phyloP scores from a whole-genome alignment of 495 filamentous ascomycete species.

The Tuber umbilicatum region DNA sequence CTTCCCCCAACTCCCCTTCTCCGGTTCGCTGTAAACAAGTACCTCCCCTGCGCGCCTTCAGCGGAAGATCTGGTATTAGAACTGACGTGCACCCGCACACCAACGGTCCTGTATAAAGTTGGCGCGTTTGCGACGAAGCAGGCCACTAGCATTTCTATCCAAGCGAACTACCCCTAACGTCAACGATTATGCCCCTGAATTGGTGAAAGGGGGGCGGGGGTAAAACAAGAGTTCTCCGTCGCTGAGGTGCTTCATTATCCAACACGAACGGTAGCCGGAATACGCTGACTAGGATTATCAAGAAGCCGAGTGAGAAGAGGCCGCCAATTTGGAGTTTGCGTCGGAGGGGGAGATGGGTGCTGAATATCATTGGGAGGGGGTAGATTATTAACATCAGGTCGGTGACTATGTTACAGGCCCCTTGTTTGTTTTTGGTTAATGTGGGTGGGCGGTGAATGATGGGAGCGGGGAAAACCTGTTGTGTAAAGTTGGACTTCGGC shows the following conservation, averaged over 20 bases:
- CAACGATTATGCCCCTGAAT: background rate
- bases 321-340: constrained; percentile 27
- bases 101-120: constrained; percentile 24
- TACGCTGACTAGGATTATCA: constrained; percentile 30
- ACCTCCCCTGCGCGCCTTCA: background rate
- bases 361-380: constrained; percentile 25
- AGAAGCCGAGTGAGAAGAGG: constrained; percentile 34
- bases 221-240: constrained; percentile 31
- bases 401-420: constrained; percentile 24
- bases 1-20: background rate
- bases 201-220: too few relatives aligned
- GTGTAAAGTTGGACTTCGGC: constrained; percentile 32
- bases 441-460: background rate
- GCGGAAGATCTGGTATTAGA: background rate
- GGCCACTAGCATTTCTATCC: constrained; percentile 34
- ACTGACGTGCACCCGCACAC: background rate
- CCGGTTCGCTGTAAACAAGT: background rate
- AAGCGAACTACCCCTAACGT: constrained; percentile 22
- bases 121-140: constrained; percentile 38
- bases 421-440: constrained; percentile 14
- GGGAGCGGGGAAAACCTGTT: constrained; percentile 19
- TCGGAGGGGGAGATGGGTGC: constrained; percentile 12
- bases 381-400: constrained; percentile 33
- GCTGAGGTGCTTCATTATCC: constrained; percentile 22
- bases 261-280: constrained; percentile 31